A percentile compares a stretch with the other conserved stretches of the same genome.
These are phyloP conservation scores for Azolla pinnata DNA, from an alignment of 75 land plant species.

Conservation along the genomic window DNA sequence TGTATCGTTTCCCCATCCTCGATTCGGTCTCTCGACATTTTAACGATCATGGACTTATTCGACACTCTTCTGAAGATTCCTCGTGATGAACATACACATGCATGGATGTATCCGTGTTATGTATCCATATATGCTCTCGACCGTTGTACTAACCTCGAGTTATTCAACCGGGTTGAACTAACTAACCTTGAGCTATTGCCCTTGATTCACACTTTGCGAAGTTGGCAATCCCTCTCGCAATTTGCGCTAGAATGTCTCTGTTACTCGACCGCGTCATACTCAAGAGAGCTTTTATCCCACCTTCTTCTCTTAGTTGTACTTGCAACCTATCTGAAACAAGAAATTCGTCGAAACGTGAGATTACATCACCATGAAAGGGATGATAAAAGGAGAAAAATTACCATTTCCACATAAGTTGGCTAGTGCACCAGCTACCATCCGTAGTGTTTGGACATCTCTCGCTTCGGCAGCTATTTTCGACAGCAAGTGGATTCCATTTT, in stretches of 20 bases:
- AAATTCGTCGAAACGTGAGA: too few species aligned
- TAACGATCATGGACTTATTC: too few species aligned
- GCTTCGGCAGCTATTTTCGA: conserved; percentile 54
- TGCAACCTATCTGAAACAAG: conserved; percentile 80
- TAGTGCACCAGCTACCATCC: conserved; percentile 93
- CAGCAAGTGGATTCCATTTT: conserved; percentile 63
- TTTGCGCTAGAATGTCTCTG: conserved; percentile 89
- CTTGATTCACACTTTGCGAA: conserved; percentile 97
- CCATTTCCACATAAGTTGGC: conserved; percentile 94
- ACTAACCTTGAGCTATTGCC: conserved; percentile 77
- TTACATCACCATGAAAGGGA: too few species aligned
- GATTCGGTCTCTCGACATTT: too few species aligned
- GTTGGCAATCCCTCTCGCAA: conserved; percentile 93
- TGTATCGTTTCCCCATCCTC: too few species aligned
- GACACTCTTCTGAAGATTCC: too few species aligned
- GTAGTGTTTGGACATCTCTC: conserved; percentile 69
- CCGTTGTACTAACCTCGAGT: neutral
- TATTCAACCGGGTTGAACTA: too few species aligned
- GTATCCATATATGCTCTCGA: neutral
- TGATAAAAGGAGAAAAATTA: too few species aligned
- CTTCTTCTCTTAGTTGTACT: conserved; percentile 66
- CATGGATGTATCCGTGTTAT: neutral
- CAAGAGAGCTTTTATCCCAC: conserved; percentile 80
- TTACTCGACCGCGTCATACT: conserved; percentile 82
- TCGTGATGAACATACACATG: too few species aligned